Conservation (phyloP, 2,329 filamentous ascomycete genomes). For the Helminthosporium solani region DNA sequence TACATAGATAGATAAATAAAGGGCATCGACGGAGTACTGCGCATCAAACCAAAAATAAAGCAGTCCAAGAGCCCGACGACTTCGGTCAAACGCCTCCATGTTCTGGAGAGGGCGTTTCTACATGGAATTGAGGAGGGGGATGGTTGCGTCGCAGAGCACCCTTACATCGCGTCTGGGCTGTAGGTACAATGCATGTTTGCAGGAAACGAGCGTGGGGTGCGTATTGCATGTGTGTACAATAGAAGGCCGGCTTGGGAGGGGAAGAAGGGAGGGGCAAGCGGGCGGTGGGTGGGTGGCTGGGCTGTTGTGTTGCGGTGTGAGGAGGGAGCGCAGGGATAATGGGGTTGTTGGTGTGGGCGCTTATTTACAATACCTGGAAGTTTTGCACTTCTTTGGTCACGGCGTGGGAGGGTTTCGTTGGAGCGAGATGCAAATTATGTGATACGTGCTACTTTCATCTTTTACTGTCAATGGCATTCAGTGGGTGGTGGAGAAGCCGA, state of each 20-base stretch:
- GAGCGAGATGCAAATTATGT: slow-evolving; percentile 14
- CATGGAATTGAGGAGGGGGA: slow-evolving; percentile 6
- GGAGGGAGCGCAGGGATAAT: slow-evolving; percentile 28
- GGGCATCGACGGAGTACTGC: neutral
- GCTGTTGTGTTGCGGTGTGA: slow-evolving; percentile 20
- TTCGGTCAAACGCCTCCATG: slow-evolving; percentile 13
- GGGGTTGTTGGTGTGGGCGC: slow-evolving; percentile 32
- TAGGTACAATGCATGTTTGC: too few species aligned
- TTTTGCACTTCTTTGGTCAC: slow-evolving; percentile 11
- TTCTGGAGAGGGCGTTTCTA: slow-evolving; percentile 18
- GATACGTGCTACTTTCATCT: slow-evolving; percentile 10
- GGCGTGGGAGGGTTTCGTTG: slow-evolving; percentile 11
- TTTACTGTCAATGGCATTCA: neutral
- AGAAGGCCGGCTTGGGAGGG: too few species aligned
- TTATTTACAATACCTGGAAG: slow-evolving; percentile 21
- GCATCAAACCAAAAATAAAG: slow-evolving; percentile 25
- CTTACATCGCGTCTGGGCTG: neutral
- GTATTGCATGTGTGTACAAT: too few species aligned
- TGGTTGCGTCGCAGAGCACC: slow-evolving; percentile 11
- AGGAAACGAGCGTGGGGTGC: slow-evolving; percentile 10
- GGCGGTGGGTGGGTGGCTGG: slow-evolving; percentile 23
- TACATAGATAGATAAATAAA: too few species aligned
- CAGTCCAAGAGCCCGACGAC: slow-evolving; percentile 20
- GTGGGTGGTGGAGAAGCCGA: neutral
- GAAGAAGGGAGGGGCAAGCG: slow-evolving; percentile 8